Conservation (phyloP, 176 grass and related monocot species). For the Leersia perrieri region DNA sequence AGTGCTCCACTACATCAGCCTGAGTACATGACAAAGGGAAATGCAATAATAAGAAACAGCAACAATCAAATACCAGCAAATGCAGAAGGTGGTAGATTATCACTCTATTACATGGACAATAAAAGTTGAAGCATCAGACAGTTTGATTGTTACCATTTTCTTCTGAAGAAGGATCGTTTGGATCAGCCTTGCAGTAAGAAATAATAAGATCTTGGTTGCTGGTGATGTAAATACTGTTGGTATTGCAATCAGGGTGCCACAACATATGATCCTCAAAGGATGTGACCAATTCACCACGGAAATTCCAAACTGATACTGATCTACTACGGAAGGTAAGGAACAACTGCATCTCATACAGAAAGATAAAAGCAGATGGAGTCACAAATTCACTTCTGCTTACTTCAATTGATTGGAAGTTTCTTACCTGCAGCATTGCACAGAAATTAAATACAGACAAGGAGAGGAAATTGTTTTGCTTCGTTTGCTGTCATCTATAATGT, state of each 20-base stretch:
- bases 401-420: conserved; percentile 57
- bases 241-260: conserved; percentile 73
- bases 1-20: not conserved
- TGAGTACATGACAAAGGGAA: not conserved
- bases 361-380: conserved; percentile 70
- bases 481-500: not conserved
- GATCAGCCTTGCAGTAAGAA: conserved; percentile 59
- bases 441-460: conserved; percentile 24
- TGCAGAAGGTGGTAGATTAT: conserved; percentile 4
- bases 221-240: conserved; percentile 71
- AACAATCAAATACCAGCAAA: not conserved
- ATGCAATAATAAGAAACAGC: not conserved
- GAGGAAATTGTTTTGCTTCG: not conserved
- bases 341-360: conserved; percentile 64
- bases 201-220: conserved; percentile 70
- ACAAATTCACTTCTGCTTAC: conserved; percentile 62
- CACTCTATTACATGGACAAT: not conserved
- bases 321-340: conserved; percentile 57
- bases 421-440: conserved; percentile 38
- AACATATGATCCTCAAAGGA: conserved; percentile 71
- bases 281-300: conserved; percentile 65
- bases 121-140: not conserved
- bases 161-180: conserved; percentile 39
- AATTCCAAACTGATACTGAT: conserved; percentile 67
- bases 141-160: conserved; percentile 35